These are phyloP conservation scores for Coniophora puteana DNA, from an alignment of 1,284 basidiomycete genomes.

Conservation along the genomic window DNA sequence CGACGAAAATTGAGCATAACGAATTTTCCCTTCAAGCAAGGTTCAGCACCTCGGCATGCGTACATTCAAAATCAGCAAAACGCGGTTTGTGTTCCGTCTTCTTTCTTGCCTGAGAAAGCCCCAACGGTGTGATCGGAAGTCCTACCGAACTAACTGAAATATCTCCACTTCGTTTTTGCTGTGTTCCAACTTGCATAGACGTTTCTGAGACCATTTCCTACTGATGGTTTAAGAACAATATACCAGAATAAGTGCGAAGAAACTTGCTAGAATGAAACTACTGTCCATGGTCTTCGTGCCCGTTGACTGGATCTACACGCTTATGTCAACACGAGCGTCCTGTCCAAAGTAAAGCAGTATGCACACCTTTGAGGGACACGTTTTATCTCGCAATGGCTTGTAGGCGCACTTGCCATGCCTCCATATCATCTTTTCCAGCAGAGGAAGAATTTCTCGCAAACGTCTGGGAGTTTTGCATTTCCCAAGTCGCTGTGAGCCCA, in stretches of 20 bases:
- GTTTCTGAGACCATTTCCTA: constrained; percentile 75
- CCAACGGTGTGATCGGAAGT: constrained; percentile 37
- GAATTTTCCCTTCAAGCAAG: neutral
- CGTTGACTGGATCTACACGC: constrained; percentile 24
- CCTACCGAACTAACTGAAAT: constrained; percentile 46
- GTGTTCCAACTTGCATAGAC: constrained; percentile 52
- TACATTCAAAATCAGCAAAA: constrained; percentile 75
- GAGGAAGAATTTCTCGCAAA: constrained; percentile 48
- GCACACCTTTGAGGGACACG: constrained; percentile 73
- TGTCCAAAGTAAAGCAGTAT: constrained; percentile 1
- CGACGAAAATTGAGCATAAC: neutral
- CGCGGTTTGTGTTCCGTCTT: constrained; percentile 60
- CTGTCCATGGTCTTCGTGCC: constrained; percentile 43
- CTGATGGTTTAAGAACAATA: constrained; percentile 7
- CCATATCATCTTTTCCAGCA: constrained; percentile 63
- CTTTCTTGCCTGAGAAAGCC: constrained; percentile 43
- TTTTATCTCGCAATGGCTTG: constrained; percentile 54
- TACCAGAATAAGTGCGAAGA: neutral
- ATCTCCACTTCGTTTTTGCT: constrained; percentile 32
- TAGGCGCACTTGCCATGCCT: constrained; percentile 73
- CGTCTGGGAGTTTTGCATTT: constrained; percentile 70
- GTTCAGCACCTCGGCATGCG: constrained; percentile 49
- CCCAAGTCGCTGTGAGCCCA: constrained; percentile 42
- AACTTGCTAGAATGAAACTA: constrained; percentile 52
- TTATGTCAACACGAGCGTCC: constrained; percentile 2